Evolutionary conservation across 2,329 filamentous ascomycete species (phyloP), one percentile per base, ranked within the genome.

Genomic region (Aspergillus brasiliensis): DNA sequence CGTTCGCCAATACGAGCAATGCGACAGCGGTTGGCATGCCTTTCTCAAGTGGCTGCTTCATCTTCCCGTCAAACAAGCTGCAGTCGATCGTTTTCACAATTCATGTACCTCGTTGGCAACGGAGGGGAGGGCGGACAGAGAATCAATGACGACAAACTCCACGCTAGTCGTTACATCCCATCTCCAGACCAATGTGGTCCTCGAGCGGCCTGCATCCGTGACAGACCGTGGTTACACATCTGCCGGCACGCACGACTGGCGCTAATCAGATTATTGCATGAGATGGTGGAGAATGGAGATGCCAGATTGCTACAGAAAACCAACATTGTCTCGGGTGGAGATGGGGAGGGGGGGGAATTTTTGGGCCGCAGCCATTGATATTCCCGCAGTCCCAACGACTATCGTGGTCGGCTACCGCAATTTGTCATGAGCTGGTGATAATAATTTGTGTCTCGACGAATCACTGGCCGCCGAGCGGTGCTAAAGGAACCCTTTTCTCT

Each of bases 141-240:
- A 11, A 28, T 28, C 17, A 25, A 49, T 49, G 25, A 48, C 44
- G 44, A 28, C 46, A 28, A 49, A 49, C 25, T 28, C 46, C 25
- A 49, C 46, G 46, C 46, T 49, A 49, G 8, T 27, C n/a, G 25
- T 31, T 28, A 15, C 51, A 54, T 31, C 51, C 37, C 44, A 28
- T 46, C n/a, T 40, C 37, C 40, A 27, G 17, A 23, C 27, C 55
- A 46, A 55, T 56, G 51, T 55, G 48, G 40, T 23, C 23, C 34
- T 11, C 27, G 54, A 53, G 51, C 51, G 46, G 27, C 40, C 19
- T 23, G 27, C 19, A 54, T 54, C 51, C 42, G 44, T 55, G 49
- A 59, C 60, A 62, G 56, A 51, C 48, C 54, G 44, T 58, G 57
- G 60, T 60, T 60, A 57, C 60, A 63, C 52, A 53, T 57, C 47